Conservation (phyloP, 2,329 filamentous ascomycete genomes). For the Biscogniauxia sp. region DNA sequence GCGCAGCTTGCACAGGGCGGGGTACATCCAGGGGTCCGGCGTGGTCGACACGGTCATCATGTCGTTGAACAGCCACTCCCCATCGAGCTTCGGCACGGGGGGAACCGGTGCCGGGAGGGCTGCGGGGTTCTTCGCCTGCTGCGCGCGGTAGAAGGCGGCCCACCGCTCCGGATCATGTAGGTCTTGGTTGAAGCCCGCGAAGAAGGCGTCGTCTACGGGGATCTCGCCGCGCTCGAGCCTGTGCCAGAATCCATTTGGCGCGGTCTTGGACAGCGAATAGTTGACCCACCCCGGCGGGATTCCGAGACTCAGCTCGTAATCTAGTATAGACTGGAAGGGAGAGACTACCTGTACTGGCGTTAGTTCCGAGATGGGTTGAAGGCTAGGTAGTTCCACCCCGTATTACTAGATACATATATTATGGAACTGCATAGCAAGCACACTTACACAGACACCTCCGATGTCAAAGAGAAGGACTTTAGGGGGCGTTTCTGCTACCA, state of each 20-base stretch:
- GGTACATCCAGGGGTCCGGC: conserved; percentile 85
- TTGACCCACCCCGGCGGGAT: conserved; percentile 92
- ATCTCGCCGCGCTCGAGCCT: conserved; percentile 82
- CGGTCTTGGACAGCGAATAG: conserved; percentile 76
- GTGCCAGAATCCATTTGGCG: conserved; percentile 83
- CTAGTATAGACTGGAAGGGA: conserved; percentile 87
- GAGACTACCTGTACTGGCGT: conserved; percentile 68
- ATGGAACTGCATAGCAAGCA: conserved; percentile 1
- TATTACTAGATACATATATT: background rate
- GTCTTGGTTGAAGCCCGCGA: conserved; percentile 71
- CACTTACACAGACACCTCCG: conserved; percentile 92
- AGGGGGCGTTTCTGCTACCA: conserved; percentile 50
- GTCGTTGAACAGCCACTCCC: conserved; percentile 76
- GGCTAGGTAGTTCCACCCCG: no score
- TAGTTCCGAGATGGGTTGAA: conserved; percentile 8
- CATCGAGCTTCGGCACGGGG: conserved; percentile 70
- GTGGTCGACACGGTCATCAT: conserved; percentile 77
- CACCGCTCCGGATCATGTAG: conserved; percentile 66
- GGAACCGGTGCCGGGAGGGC: conserved; percentile 46
- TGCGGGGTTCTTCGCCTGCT: conserved; percentile 40
- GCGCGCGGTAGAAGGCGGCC: conserved; percentile 58
- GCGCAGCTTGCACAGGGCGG: conserved; percentile 70
- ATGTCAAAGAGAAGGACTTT: conserved; percentile 90
- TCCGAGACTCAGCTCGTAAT: conserved; percentile 74
- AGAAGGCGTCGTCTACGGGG: conserved; percentile 71